Evolutionary conservation across 768 basidiomycete genomes (phyloP).

Genomic region (Tulasnella sp.): DNA sequence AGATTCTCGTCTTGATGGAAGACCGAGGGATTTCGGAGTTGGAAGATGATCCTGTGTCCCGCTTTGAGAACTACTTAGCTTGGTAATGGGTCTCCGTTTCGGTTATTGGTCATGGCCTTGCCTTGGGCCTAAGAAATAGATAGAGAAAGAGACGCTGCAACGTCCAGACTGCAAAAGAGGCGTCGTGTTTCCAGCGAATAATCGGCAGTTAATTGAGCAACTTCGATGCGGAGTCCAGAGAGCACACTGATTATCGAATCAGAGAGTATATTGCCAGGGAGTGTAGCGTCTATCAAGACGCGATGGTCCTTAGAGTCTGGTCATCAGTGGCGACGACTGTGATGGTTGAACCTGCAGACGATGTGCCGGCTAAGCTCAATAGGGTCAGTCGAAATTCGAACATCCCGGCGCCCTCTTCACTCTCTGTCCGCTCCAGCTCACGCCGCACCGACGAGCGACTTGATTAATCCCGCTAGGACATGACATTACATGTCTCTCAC

Average conservation of each 20-base stretch:
- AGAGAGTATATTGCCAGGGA: too few species aligned
- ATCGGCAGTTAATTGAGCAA: too few species aligned
- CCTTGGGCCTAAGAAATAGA: not conserved
- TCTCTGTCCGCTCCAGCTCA: not conserved
- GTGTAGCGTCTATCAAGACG: too few species aligned
- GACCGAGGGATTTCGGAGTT: conserved; percentile 36
- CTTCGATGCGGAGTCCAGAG: too few species aligned
- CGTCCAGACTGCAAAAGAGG: too few species aligned
- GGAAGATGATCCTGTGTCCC: conserved; percentile 3
- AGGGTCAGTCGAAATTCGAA: not conserved
- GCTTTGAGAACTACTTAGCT: not conserved
- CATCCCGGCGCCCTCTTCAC: not conserved
- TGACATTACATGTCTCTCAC: not conserved
- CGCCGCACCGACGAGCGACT: not conserved
- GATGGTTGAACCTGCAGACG: not conserved
- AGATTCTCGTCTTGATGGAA: conserved; percentile 40
- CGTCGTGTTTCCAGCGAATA: too few species aligned
- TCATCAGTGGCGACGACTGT: not conserved
- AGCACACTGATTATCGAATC: too few species aligned
- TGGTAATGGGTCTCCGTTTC: not conserved
- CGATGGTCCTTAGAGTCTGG: not conserved
- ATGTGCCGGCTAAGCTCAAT: not conserved
- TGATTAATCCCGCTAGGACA: not conserved
- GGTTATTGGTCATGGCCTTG: not conserved
- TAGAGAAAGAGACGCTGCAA: too few species aligned